A percentile compares a stretch with the other conserved stretches of the same genome.
Conservation (phyloP, 176 grass and related monocot species). For the Eragrostis nindensis region DNA sequence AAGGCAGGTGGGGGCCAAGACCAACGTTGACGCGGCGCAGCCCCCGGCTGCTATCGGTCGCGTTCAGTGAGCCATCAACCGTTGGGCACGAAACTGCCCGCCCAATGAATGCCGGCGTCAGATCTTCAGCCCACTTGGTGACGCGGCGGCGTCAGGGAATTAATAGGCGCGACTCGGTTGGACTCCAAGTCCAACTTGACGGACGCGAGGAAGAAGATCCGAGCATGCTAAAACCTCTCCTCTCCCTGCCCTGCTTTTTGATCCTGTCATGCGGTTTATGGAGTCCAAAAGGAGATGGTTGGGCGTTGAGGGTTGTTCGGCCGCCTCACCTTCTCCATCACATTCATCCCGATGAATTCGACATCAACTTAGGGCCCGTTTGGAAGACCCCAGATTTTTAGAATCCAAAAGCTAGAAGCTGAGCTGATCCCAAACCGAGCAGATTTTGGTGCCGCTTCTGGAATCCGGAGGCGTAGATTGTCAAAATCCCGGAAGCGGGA, state of each 20-base stretch:
- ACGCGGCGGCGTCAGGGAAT: slow-evolving; percentile 30
- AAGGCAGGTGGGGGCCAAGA: background rate
- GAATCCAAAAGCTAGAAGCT: too few species aligned
- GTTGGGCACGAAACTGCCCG: slow-evolving; percentile 16
- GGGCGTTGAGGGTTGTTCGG: slow-evolving; percentile 41
- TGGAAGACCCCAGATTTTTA: too few species aligned
- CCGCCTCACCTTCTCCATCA: background rate
- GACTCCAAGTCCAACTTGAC: slow-evolving; percentile 9
- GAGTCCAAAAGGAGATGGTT: slow-evolving; percentile 32
- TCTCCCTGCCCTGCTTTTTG: background rate
- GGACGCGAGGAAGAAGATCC: background rate
- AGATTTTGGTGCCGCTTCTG: too few species aligned
- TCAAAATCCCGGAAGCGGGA: too few species aligned
- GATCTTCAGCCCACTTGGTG: slow-evolving; percentile 24
- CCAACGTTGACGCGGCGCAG: slow-evolving; percentile 9
- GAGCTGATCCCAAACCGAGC: too few species aligned
- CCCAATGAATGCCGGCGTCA: slow-evolving; percentile 37
- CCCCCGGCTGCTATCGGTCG: slow-evolving; percentile 31
- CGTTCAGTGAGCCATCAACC: background rate
- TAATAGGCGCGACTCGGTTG: slow-evolving; percentile 26
- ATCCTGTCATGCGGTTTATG: slow-evolving; percentile 24
- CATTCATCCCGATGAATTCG: background rate
- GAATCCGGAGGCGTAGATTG: too few species aligned
- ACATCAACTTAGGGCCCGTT: background rate
- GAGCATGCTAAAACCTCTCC: background rate